Evolutionary conservation across 495 filamentous ascomycete genomes (phyloP), one percentile per base, ranked within the genome.

Genomic region (Trichoderma reesei): DNA sequence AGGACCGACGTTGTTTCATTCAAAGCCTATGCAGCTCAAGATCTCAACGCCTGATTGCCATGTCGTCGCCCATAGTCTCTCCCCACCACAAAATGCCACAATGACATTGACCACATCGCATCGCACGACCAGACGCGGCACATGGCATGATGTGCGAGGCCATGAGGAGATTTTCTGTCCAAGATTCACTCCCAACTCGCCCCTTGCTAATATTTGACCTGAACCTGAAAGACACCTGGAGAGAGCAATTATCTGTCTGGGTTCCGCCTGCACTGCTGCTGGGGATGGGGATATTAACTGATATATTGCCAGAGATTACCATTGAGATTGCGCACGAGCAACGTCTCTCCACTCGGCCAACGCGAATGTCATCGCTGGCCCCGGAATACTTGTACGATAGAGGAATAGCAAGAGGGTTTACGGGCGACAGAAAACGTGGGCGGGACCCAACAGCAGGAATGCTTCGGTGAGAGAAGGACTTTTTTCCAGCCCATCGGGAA

Each of bases 171-270:
- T 31, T 56, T 34, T 56, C 26, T 56, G 51, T 3, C 26, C 51
- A 18, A 56, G 10, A 31, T 13, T 10, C 8, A 33, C 1, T 56
- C 31, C 5, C 34, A 31, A n/a, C n/a, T 14, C 11, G 10, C 51
- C 51, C 51, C 51, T 56, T 33, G 26, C 8, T 34, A 34, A 56
- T 56, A 4, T 56, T 56, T 14, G 48, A 31, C 51, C 51, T 56
- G 51, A 56, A 56, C 51, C 51, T 56, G 51, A 56, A 56, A 56
- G 51, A 26, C 51, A 56, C 20, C 51, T 56, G 14, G 7, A 18
- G 26, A 34, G n/a, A 26, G 3, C 31, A 13, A 56, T 5, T 14
- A 56, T 56, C 26, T 56, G 34, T 56, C 51, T 5, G 26, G 51
- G 51, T 11, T n/a, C 51, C 13, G 51, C 51, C 51, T 56, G 51